Evolutionary conservation across 352 stramenopile species (phyloP).

Genomic region (Plasmopara halstedii): DNA sequence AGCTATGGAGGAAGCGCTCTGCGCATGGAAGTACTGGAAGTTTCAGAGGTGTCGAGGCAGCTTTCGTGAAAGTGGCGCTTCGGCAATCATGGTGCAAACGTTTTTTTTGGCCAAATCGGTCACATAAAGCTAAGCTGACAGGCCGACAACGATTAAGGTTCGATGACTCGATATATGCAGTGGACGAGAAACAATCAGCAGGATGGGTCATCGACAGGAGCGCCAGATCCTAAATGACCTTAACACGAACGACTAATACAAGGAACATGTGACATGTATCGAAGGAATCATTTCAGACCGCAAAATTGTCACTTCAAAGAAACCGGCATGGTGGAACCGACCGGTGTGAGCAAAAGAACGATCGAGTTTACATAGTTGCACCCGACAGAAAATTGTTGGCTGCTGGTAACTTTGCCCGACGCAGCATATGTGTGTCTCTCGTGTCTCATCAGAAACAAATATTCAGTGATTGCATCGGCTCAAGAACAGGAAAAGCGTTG

Average conservation of each 20-base stretch:
- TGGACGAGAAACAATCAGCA: background rate
- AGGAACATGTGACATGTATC: background rate
- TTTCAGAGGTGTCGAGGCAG: background rate
- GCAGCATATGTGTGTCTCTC: background rate
- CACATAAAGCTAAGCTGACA: background rate
- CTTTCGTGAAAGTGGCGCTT: background rate
- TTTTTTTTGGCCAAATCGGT: background rate
- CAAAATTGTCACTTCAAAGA: background rate
- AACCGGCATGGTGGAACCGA: conserved; percentile 3
- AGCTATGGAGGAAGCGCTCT: background rate
- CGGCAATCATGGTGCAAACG: background rate
- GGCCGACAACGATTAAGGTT: background rate
- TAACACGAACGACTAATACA: background rate
- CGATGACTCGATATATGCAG: background rate
- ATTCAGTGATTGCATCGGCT: background rate
- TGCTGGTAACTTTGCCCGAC: background rate
- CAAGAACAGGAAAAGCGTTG: background rate
- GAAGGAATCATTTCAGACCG: background rate
- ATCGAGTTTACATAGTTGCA: background rate
- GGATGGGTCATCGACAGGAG: background rate
- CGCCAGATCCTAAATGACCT: background rate
- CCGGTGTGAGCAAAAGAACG: background rate
- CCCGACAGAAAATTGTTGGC: background rate
- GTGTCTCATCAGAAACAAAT: background rate
- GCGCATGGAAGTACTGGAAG: background rate